Percentiles rank a stretch among this genome's conserved stretches.
Conservation (phyloP, 2,329 filamentous ascomycete genomes). For the Penicillium sp. region DNA sequence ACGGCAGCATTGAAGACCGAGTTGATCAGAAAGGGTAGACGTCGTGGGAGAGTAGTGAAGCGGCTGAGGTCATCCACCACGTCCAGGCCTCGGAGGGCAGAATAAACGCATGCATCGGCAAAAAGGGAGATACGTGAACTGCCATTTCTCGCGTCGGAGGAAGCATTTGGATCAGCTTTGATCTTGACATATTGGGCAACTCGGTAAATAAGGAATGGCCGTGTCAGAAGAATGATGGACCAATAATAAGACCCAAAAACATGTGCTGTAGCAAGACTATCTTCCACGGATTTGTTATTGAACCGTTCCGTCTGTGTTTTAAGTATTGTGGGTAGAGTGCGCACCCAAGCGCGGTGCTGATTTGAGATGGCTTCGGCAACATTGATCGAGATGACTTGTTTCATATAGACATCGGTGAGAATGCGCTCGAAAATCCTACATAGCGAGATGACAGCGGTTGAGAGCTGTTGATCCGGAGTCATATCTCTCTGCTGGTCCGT, state of each 20-base stretch:
- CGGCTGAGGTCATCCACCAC: slow-evolving; percentile 36
- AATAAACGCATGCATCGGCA: slow-evolving; percentile 43
- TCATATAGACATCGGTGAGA: slow-evolving; percentile 42
- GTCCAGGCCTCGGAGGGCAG: slow-evolving; percentile 39
- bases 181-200: slow-evolving; percentile 40
- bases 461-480: slow-evolving; percentile 40
- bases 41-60: slow-evolving; percentile 36
- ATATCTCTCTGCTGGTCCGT: slow-evolving; percentile 16
- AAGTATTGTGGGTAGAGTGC: slow-evolving; percentile 41
- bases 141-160: slow-evolving; percentile 20
- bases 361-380: slow-evolving; percentile 41
- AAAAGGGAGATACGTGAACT: slow-evolving; percentile 33
- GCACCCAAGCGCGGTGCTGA: slow-evolving; percentile 42
- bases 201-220: slow-evolving; percentile 52
- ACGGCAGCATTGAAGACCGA: slow-evolving; percentile 45
- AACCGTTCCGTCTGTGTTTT: slow-evolving; percentile 45
- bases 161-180: slow-evolving; percentile 20
- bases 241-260: slow-evolving; percentile 51
- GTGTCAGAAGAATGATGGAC: slow-evolving; percentile 50
- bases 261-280: slow-evolving; percentile 46
- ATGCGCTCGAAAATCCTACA: slow-evolving; percentile 43
- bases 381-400: slow-evolving; percentile 40
- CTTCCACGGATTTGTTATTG: slow-evolving; percentile 36
- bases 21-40: slow-evolving; percentile 46
- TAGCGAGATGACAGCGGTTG: slow-evolving; percentile 45